Conservation (phyloP, 2,329 filamentous ascomycete genomes). For the Alternaria burnsii region DNA sequence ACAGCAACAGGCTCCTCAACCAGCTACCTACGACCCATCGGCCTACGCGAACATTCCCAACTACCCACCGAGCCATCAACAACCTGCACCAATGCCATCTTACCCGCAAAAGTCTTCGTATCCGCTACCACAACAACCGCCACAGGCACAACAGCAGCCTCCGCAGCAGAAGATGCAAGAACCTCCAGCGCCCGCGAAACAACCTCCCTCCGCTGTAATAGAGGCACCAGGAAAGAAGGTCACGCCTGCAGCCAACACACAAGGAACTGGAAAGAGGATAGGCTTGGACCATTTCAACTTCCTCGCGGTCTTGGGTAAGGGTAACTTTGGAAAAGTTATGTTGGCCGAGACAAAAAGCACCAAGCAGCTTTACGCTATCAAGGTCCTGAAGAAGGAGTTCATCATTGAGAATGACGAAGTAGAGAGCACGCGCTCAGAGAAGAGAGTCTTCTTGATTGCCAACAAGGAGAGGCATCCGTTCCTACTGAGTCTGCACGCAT, state of each 20-base stretch:
- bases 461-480: constrained; percentile 98
- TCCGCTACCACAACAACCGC: constrained; percentile 52
- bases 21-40: constrained; percentile 77
- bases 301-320: constrained; percentile 95
- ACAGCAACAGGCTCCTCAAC: constrained; percentile 56
- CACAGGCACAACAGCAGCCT: constrained; percentile 61
- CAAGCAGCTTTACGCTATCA: constrained; percentile 95
- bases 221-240: constrained; percentile 60
- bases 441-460: constrained; percentile 94
- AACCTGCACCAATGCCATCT: constrained; percentile 38
- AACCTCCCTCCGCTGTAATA: constrained; percentile 43
- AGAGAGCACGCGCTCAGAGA: constrained; percentile 96
- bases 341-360: constrained; percentile 94
- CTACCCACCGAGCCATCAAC: constrained; percentile 47
- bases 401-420: constrained; percentile 99
- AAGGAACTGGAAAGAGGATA: constrained; percentile 82
- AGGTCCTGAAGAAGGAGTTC: constrained; percentile 99
- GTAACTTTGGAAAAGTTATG: constrained; percentile 99
- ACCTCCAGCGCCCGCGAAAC: constrained; percentile 41
- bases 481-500: constrained; percentile 92
- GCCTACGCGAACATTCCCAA: constrained; percentile 69
- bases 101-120: constrained; percentile 49
- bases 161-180: constrained; percentile 48
- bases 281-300: constrained; percentile 99
- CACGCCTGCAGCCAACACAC: constrained; percentile 72